Evolutionary conservation across 2,329 filamentous ascomycete species (phyloP), one percentile per base, ranked within the genome.

Genomic region (Didymella pomorum): DNA sequence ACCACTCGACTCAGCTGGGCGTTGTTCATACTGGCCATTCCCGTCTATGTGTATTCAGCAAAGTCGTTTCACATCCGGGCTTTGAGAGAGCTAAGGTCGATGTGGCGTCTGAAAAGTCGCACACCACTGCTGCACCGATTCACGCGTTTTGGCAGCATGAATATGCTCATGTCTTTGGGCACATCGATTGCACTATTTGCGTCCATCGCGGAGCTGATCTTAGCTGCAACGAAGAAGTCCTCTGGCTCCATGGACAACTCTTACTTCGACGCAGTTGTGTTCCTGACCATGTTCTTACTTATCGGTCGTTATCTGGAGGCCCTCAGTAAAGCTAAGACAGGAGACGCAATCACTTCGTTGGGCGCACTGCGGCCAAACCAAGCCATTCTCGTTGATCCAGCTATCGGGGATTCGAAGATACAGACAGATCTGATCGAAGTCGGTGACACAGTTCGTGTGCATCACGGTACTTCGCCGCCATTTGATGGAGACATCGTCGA

Each of bases 141-240:
- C 71, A 92, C 93, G 75, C 88, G 90, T n/a, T 97, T 97, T 70
- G 93, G 93, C 9, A 97, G 93, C 79, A 97, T 97, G 93, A 96
- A 96, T 72, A 89, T 96, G 80, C 84, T 97, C 59, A 93, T 97
- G 78, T 95, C 90, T 8, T 83, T 96, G 2, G 93, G 93, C 6
- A 96, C 93, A 0, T 89, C 87, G 2, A 92, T 97, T 60, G 93
- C 93, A 1, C 97, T 96, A 74, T 81, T 96, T 61, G 89, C 92
- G 0, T 96, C 92, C 0, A 79, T 96, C 23, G 89, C 87, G 16
- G 88, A 96, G 63, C 83, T 97, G 50, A 85, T 87, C 7, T 85
- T 88, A 4, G 84, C 82, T 4, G 81, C 81, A 52, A 77, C 79
- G 3, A 76, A 75, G 29, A 71, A 70, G 14, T 70, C 73, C 1